Evolutionary conservation across 2,329 filamentous ascomycete genomes (phyloP).

Genomic region (Venturiaceae sp.): DNA sequence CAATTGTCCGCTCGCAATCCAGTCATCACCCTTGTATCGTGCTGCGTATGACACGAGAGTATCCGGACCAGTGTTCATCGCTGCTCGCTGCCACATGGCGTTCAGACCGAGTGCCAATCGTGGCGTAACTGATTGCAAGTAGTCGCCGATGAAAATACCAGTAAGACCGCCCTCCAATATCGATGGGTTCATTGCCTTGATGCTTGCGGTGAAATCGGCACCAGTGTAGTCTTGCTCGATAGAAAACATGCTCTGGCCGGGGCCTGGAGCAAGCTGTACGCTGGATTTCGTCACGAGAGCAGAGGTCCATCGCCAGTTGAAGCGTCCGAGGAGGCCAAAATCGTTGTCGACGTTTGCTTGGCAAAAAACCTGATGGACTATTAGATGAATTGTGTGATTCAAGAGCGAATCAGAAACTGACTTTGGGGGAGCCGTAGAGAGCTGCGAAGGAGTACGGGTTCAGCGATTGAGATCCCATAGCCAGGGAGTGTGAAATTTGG

Average conservation of each 20-base stretch:
- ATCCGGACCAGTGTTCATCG: conserved; percentile 79
- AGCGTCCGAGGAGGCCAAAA: conserved; percentile 73
- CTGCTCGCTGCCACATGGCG: conserved; percentile 84
- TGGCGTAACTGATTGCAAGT: conserved; percentile 86
- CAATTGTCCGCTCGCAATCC: conserved; percentile 87
- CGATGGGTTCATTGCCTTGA: conserved; percentile 96
- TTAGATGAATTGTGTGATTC: background rate
- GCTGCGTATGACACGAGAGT: conserved; percentile 82
- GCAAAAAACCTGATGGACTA: conserved; percentile 63
- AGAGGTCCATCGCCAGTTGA: conserved; percentile 84
- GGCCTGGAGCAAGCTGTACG: conserved; percentile 71
- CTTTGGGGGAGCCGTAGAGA: conserved; percentile 87
- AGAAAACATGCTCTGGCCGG: conserved; percentile 67
- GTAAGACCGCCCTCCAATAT: conserved; percentile 84
- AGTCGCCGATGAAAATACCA: conserved; percentile 91
- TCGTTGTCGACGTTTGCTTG: conserved; percentile 95
- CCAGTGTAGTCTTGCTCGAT: conserved; percentile 95
- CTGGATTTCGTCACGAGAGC: conserved; percentile 78
- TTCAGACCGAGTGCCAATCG: conserved; percentile 82
- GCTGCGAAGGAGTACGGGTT: conserved; percentile 93
- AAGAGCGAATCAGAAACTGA: conserved; percentile 33
- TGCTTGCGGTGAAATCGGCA: conserved; percentile 80
- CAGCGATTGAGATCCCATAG: conserved; percentile 79
- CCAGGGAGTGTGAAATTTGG: conserved; percentile 94
- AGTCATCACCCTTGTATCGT: conserved; percentile 84